Evolutionary conservation across 345 rosid genomes (phyloP), one percentile per base, ranked within the genome.

Genomic region (Camelina neglecta): DNA sequence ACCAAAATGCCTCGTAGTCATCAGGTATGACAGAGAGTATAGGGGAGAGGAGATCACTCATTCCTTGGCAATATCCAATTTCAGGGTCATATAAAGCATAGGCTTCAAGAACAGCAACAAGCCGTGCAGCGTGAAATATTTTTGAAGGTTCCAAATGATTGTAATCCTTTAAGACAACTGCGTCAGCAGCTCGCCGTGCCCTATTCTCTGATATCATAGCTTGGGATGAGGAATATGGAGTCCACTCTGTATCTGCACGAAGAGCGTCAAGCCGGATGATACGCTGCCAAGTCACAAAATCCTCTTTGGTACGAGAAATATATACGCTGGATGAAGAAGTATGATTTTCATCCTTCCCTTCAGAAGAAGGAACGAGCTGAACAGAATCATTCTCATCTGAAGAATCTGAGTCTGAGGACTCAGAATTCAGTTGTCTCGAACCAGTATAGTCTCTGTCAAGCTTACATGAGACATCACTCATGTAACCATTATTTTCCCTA

Each of bases 11-110:
- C 65, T 88, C 96, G 23, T 96, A 86, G 81, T 96, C 99, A 64
- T 91, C 96, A 0, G 88, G 45, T 48, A 96, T 83, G 51, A 87
- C 91, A 2, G 94, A 53, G 62, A 93, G 83, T 79, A 96, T 87
- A 18, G 99, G 99, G 69, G 98, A 88, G 54, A 96, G 98, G 42
- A 96, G 84, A 77, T 93, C 98, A 38, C 98, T 93, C 99, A 96
- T 96, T 58, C 99, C 99, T 82, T 96, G 99, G 82, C 99, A 96
- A 69, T 96, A 96, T 33, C 99, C 99, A 58, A 89, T 93, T 75
- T 95, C 97, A 35, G 94, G 86, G 83, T 95, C 98, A 59, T 90
- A 84, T 24, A 93, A 76, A 2, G 97, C 90, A 65, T 96, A 96
- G 38, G 99, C 98, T 84, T 96, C 99, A 7, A 96, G 97, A 75